Evolutionary conservation across 2,329 filamentous ascomycete species (phyloP), one percentile per base, ranked within the genome.

Genomic region (Ceratocystis cacaofunesta): DNA sequence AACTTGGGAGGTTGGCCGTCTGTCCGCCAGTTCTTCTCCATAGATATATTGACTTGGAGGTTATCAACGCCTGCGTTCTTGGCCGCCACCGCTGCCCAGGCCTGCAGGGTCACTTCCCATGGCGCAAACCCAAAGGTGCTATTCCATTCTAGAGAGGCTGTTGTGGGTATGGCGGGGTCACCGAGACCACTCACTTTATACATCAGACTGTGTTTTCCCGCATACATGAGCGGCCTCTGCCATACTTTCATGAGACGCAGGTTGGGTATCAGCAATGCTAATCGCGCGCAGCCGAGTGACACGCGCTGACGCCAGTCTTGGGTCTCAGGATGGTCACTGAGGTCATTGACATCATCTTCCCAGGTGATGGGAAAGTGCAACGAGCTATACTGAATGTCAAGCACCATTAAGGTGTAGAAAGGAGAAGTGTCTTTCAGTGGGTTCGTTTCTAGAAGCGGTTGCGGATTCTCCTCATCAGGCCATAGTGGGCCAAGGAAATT

Each of bases 151-250:
- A 70, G 6, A 25, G 15, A 66, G 6, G 68, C 68, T 46, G 46
- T 61, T 30, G 22, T 41, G 19, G 52, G 64, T 12, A n/a, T 30
- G 7, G 12, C 12, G 22, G 57, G 25, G 5, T 44, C 5, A 5
- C 36, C 48, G 2, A 46, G 17, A 1, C 36, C n/a, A 3, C 65
- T 41, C 15, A 69, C 66, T 10, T 22, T 50, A 62, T 70, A 70
- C 48, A 64, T 62, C 19, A 70, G 68, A 32, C 67, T 58, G 48
- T 70, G 70, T 66, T 68, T 70, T n/a, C 70, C 70, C 1, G 70
- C 70, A 65, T 69, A 70, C 70, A 70, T 70, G 15, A 70, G 66
- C 17, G 69, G 69, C n/a, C 70, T 65, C 61, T 70, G 70, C 44
- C 64, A 66, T 43, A 70, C 60, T 10, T 62, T 64, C 66, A 70